A percentile compares a stretch with the other conserved stretches of the same genome.
These are phyloP conservation scores for Coix lacrymajobi DNA, from an alignment of 176 grass and related monocot species.

Conservation along the genomic window DNA sequence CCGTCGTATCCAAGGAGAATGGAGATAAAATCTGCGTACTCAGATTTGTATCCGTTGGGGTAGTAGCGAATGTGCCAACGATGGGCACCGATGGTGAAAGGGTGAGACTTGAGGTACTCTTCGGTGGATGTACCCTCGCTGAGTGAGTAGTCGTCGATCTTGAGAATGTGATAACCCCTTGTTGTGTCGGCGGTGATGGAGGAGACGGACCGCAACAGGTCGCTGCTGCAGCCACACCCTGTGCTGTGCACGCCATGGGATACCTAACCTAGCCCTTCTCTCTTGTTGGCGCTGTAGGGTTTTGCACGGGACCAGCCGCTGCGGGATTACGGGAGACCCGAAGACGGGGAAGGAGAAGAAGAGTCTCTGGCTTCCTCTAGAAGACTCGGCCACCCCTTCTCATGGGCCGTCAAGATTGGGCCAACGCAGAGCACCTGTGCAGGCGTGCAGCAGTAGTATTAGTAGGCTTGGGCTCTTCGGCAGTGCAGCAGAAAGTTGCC, in stretches of 20 bases:
- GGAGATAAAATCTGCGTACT: not conserved
- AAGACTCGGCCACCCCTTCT: not conserved
- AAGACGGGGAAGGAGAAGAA: not conserved
- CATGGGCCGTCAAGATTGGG: not conserved
- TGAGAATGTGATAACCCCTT: not conserved
- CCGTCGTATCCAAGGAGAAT: not conserved
- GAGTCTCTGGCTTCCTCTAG: too few relatives aligned
- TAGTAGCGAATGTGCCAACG: constrained; percentile 7
- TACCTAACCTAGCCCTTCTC: not conserved
- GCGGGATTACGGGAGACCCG: not conserved
- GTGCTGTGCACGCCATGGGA: not conserved
- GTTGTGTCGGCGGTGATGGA: not conserved
- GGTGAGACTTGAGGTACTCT: not conserved
- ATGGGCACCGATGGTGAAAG: constrained; percentile 8
- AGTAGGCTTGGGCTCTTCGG: not conserved
- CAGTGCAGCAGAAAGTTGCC: too few relatives aligned
- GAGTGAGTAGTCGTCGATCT: constrained; percentile 1
- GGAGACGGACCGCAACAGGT: not conserved
- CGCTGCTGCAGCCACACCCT: not conserved
- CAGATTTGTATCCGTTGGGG: not conserved
- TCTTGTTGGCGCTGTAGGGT: not conserved
- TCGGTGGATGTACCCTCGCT: not conserved
- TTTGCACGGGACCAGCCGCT: not conserved
- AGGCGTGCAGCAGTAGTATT: too few relatives aligned
- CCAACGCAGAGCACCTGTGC: not conserved